Evolutionary conservation across 2,329 filamentous ascomycete species (phyloP).

Genomic region (Botrytis aclada): DNA sequence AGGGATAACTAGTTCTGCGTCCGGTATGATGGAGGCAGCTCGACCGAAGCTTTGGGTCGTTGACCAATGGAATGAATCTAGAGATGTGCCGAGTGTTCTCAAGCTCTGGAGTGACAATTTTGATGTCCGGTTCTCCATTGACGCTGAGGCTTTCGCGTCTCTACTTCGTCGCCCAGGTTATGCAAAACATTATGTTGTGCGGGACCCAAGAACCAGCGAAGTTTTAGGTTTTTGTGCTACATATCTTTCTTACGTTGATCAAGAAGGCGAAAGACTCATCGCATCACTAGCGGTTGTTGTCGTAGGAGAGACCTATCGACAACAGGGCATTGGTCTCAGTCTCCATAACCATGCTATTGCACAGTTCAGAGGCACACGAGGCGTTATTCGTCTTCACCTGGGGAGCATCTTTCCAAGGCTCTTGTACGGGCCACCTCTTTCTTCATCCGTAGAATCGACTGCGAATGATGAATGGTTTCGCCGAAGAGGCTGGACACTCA

Average conservation of each 20-base stretch:
- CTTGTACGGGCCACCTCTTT: conserved; percentile 50
- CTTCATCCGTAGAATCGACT: conserved; percentile 35
- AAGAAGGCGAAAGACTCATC: conserved; percentile 50
- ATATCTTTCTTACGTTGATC: conserved; percentile 56
- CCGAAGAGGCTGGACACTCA: conserved; percentile 52
- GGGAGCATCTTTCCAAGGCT: conserved; percentile 59
- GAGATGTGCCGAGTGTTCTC: conserved; percentile 32
- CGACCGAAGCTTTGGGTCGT: conserved; percentile 34
- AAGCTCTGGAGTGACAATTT: conserved; percentile 33
- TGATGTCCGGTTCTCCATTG: conserved; percentile 45
- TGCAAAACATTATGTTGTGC: conserved; percentile 55
- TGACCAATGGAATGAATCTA: conserved; percentile 35
- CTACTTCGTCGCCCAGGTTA: conserved; percentile 55
- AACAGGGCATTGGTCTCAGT: conserved; percentile 51
- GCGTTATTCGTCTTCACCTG: conserved; percentile 53
- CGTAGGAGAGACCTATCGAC: conserved; percentile 48
- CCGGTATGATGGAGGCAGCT: neutral
- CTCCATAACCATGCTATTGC: conserved; percentile 52
- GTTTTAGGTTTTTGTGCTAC: conserved; percentile 59
- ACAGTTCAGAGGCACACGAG: conserved; percentile 49
- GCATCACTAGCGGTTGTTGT: conserved; percentile 55
- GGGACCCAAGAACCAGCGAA: conserved; percentile 44
- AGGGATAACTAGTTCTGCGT: neutral
- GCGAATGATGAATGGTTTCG: conserved; percentile 51
- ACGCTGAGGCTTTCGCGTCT: conserved; percentile 43